phyloP scores from a whole-genome alignment of 495 filamentous ascomycete species.

The Paragyromitra xinjiangensis region DNA sequence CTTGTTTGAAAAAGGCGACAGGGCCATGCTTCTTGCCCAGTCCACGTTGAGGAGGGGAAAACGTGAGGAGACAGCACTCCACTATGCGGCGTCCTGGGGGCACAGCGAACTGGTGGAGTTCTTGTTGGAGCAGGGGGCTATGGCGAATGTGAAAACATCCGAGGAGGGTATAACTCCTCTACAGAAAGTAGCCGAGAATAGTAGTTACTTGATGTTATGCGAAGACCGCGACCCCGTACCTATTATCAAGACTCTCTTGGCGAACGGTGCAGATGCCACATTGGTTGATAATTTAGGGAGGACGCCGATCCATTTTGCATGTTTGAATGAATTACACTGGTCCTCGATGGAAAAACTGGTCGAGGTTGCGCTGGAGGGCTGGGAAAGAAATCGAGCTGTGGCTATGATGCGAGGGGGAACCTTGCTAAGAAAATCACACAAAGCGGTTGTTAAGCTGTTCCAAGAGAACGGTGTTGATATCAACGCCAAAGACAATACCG shows the following conservation, averaged over 20 bases:
- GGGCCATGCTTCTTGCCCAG: too few relatives aligned
- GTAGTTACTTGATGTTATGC: neutral
- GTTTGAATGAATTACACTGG: neutral
- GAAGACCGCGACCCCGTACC: neutral
- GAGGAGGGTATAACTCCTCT: neutral
- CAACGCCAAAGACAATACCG: constrained; percentile 12
- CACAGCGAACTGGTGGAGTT: neutral
- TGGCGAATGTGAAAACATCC: neutral
- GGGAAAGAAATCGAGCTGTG: too few relatives aligned
- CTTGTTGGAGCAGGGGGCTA: constrained; percentile 4
- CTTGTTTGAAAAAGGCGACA: neutral
- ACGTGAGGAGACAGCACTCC: neutral
- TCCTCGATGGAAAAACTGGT: too few relatives aligned
- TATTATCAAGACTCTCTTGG: neutral
- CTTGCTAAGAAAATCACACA: neutral
- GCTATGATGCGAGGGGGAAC: too few relatives aligned
- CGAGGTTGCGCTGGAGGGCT: too few relatives aligned
- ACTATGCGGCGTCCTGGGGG: neutral
- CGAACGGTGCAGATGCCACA: neutral
- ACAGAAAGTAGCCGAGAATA: neutral
- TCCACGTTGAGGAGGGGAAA: too few relatives aligned
- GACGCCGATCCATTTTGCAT: neutral
- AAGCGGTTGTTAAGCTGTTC: neutral
- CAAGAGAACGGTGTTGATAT: constrained; percentile 20
- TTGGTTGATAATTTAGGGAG: neutral